These are phyloP conservation scores for Pseudomassariella vexata DNA, from an alignment of 2,329 filamentous ascomycete genomes.

Conservation along the genomic window DNA sequence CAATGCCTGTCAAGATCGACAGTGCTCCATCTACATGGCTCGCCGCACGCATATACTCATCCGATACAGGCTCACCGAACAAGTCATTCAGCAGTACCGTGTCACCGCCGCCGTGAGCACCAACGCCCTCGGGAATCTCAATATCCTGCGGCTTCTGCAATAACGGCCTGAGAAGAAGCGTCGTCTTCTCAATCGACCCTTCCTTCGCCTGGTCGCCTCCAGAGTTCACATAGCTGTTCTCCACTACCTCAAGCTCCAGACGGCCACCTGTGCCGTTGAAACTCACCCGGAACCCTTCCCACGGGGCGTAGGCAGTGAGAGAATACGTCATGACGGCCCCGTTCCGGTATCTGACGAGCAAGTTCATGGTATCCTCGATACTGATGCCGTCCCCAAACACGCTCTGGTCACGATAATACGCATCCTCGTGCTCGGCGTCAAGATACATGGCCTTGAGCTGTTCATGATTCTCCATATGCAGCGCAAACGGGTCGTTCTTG, in stretches of 20 bases:
- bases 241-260: constrained; percentile 56
- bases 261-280: constrained; percentile 55
- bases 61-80: constrained; percentile 46
- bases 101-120: constrained; percentile 57
- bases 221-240: constrained; percentile 56
- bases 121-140: constrained; percentile 43
- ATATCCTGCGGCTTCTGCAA: constrained; percentile 53
- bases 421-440: constrained; percentile 58
- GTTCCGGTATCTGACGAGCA: constrained; percentile 51
- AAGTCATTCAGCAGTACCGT: constrained; percentile 50
- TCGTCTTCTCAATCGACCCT: constrained; percentile 43
- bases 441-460: constrained; percentile 55
- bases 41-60: constrained; percentile 49
- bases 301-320: constrained; percentile 55
- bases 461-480: constrained; percentile 45
- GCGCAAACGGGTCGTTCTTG: constrained; percentile 50
- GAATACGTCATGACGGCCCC: constrained; percentile 55
- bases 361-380: constrained; percentile 59
- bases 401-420: constrained; percentile 56
- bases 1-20: constrained; percentile 55
- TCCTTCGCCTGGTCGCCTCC: constrained; percentile 52
- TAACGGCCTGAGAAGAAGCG: constrained; percentile 44
- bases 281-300: constrained; percentile 53
- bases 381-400: constrained; percentile 59
- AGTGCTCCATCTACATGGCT: constrained; percentile 53